A percentile compares a stretch with the other conserved stretches of the same genome.
These are phyloP conservation scores for Acanthochlamys bracteata DNA, from an alignment of 106 monocot species.

Conservation along the genomic window DNA sequence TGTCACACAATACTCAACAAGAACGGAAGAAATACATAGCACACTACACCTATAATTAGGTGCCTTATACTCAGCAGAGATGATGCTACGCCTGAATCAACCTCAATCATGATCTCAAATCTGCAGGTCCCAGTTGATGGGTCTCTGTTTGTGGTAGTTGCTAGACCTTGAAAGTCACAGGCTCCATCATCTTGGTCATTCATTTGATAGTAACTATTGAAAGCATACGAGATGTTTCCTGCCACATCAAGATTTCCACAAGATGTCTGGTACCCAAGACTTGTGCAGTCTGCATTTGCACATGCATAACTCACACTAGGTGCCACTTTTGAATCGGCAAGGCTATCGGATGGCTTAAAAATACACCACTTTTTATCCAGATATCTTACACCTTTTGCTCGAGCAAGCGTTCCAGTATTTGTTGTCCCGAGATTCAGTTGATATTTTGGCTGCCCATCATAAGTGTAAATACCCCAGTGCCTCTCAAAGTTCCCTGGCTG, in stretches of 20 bases:
- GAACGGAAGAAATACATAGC: conserved; percentile 10
- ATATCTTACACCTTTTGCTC: conserved; percentile 47
- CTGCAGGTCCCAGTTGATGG: conserved; percentile 53
- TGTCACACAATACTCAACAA: conserved; percentile 23
- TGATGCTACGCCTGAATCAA: conserved; percentile 5
- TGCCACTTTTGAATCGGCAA: conserved; percentile 38
- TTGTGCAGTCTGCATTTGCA: conserved; percentile 65
- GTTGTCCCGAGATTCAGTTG: conserved; percentile 31
- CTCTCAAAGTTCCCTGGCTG: conserved; percentile 85
- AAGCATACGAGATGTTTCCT: conserved; percentile 83
- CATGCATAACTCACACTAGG: conserved; percentile 70
- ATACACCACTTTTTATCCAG: conserved; percentile 68
- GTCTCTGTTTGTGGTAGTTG: conserved; percentile 41
- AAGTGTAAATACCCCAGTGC: conserved; percentile 77
- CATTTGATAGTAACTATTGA: conserved; percentile 87
- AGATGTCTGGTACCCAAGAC: conserved; percentile 70
- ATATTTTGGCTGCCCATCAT: conserved; percentile 62
- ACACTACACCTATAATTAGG: neutral
- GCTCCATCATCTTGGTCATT: conserved; percentile 75
- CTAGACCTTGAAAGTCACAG: conserved; percentile 48
- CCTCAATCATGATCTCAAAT: conserved; percentile 62
- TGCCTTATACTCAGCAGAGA: neutral
- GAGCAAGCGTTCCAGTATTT: conserved; percentile 26
- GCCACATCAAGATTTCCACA: conserved; percentile 51
- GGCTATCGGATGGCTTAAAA: conserved; percentile 45